phyloP scores from a whole-genome alignment of 768 basidiomycete genomes.

The Termitomyces sp. region DNA sequence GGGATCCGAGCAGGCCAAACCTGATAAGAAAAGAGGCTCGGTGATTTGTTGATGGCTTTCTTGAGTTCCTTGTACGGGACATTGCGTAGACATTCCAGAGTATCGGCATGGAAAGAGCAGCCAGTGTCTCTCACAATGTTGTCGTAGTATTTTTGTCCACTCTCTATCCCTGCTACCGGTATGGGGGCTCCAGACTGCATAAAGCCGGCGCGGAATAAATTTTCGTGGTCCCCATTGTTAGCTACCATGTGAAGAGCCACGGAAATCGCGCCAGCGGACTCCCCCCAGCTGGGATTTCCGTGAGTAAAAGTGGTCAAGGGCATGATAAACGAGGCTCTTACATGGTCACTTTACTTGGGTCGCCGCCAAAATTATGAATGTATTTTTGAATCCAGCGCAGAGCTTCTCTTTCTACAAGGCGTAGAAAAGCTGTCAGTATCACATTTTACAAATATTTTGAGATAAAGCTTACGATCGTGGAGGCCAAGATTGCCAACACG shows the following conservation, averaged over 20 bases:
- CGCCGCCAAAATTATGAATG: constrained; percentile 63
- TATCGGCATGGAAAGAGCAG: constrained; percentile 39
- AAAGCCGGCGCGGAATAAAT: constrained; percentile 47
- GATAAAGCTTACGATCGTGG: constrained; percentile 49
- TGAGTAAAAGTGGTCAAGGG: not conserved
- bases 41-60: constrained; percentile 40
- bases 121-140: constrained; percentile 38
- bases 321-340: constrained; percentile 24
- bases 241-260: constrained; percentile 50
- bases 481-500: constrained; percentile 65
- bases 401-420: constrained; percentile 48
- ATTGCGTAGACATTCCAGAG: constrained; percentile 41
- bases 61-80: constrained; percentile 38
- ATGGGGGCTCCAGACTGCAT: constrained; percentile 51
- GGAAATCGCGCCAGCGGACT: constrained; percentile 52
- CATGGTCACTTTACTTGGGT: constrained; percentile 60
- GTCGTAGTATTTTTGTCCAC: constrained; percentile 47
- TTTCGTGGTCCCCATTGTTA: constrained; percentile 43
- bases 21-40: constrained; percentile 38
- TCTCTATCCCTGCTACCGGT: constrained; percentile 41
- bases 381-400: constrained; percentile 68
- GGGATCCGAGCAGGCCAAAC: not conserved
- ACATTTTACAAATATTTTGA: not conserved
- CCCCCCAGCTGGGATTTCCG: constrained; percentile 31
- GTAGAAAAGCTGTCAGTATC: not conserved